Conservation (phyloP, 2,329 filamentous ascomycete genomes). For the Claviceps cyperi region DNA sequence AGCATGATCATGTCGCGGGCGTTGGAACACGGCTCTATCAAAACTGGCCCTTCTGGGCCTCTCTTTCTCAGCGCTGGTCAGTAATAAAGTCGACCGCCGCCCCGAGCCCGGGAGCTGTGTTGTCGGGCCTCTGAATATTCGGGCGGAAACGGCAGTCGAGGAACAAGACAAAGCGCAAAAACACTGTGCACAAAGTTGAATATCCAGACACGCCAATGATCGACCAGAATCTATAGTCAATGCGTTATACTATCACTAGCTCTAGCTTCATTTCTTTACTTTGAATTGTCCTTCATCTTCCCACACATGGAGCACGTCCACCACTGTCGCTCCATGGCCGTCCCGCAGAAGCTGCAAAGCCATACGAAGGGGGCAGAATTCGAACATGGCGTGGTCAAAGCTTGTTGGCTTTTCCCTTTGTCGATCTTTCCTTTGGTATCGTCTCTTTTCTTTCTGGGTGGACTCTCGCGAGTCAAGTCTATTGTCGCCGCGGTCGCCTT, state of each 20-base stretch:
- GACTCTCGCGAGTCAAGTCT: constrained; percentile 20
- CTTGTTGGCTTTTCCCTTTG: constrained; percentile 2
- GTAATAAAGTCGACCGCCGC: too few relatives aligned
- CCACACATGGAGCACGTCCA: constrained; percentile 44
- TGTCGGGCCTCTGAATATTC: too few relatives aligned
- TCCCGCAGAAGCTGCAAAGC: constrained; percentile 38
- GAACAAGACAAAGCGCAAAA: too few relatives aligned
- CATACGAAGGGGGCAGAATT: constrained; percentile 23
- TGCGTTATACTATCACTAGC: not conserved
- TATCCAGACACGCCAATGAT: too few relatives aligned
- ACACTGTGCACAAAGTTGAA: too few relatives aligned
- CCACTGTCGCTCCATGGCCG: constrained; percentile 37
- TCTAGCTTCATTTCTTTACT: constrained; percentile 2
- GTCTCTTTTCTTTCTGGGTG: constrained; percentile 11
- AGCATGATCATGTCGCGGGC: too few relatives aligned
- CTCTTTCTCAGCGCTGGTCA: too few relatives aligned
- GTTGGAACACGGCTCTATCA: too few relatives aligned
- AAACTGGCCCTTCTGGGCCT: too few relatives aligned
- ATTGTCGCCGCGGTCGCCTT: constrained; percentile 9
- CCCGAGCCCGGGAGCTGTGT: too few relatives aligned
- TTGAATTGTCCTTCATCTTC: constrained; percentile 36
- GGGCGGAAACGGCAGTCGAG: too few relatives aligned
- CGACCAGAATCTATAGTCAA: too few relatives aligned
- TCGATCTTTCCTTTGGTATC: constrained; percentile 1
- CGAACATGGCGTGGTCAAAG: constrained; percentile 6